phyloP scores from a whole-genome alignment of 805 yeast species.

The Tetrapisispora pingtungensis region DNA sequence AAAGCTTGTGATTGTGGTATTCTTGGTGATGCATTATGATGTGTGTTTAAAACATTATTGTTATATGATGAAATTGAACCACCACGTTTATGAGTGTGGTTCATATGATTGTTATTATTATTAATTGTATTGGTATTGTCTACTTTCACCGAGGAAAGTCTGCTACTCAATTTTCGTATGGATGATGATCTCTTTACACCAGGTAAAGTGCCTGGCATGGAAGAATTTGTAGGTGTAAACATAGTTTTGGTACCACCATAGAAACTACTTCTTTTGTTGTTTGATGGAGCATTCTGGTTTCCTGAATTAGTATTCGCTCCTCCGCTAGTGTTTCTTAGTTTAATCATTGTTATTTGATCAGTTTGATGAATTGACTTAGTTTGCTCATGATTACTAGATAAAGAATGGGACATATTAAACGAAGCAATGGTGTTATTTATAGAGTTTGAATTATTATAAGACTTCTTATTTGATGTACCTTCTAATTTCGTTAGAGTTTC shows the following conservation, averaged over 20 bases:
- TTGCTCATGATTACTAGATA: background rate
- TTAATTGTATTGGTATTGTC: background rate
- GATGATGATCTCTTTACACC: slow-evolving; percentile 13
- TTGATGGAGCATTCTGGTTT: background rate
- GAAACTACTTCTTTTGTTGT: slow-evolving; percentile 19
- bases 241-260: slow-evolving; percentile 16
- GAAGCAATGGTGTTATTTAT: slow-evolving; percentile 1
- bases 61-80: background rate
- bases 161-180: slow-evolving; percentile 5
- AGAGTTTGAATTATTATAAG: background rate
- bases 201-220: slow-evolving; percentile 18
- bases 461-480: background rate
- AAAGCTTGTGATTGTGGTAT: background rate
- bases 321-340: slow-evolving; percentile 1
- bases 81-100: background rate
- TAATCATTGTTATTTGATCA: slow-evolving; percentile 1
- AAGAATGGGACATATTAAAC: background rate
- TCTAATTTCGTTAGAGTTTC: slow-evolving; percentile 3
- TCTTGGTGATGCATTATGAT: slow-evolving; percentile 3
- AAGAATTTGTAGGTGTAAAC: slow-evolving; percentile 7
- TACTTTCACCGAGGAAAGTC: slow-evolving; percentile 1
- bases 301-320: background rate
- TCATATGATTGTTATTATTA: background rate
- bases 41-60: background rate
- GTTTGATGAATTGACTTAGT: background rate